Evolutionary conservation across 352 stramenopile genomes (phyloP), one percentile per base, ranked within the genome.

Genomic region (Blastocystis sp.): DNA sequence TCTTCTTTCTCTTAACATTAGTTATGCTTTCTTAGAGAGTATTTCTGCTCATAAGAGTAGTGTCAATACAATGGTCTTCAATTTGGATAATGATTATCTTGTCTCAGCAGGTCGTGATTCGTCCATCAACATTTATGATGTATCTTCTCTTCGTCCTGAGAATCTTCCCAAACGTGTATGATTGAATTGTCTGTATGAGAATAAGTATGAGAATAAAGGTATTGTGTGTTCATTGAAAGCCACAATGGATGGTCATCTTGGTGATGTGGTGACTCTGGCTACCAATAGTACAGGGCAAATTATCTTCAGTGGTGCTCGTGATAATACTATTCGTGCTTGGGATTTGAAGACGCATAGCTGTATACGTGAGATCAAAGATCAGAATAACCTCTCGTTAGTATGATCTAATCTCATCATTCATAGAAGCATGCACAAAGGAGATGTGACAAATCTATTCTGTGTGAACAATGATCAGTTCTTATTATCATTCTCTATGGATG

Each of bases 241-340:
- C 14, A 51, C 49, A 11, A 86, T 86, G 75, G 75, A 86, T 51
- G 75, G 75, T 14, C 75, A 86, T 69, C n/a, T 86, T 16, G 75
- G 75, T n/a, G 75, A 86, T 37, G 75, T 86, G 37, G 71, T 54
- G 27, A 42, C 52, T 24, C 75, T 86, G 6, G 19, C 37, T 16
- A 66, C 66, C 4, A 59, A 11, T 29, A 37, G 21, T 6, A 43
- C 74, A 24, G 73, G 73, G 11, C 19, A 5, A 24, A 32, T 73
- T 16, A 42, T 85, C 43, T 85, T 85, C 73, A 73, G 54, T 32
- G 73, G 73, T 49, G 73, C 73, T 54, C 75, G 46, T 37, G 75
- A 86, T 39, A 86, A 86, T 58, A 77, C 57, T 24, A 86, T 86
- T 43, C 75, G 75, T 42, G 75, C 43, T 43, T 86, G 75, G 75